Base-by-base conservation (phyloP, 768 basidiomycete species). In the Amanita polypyramis region DNA sequence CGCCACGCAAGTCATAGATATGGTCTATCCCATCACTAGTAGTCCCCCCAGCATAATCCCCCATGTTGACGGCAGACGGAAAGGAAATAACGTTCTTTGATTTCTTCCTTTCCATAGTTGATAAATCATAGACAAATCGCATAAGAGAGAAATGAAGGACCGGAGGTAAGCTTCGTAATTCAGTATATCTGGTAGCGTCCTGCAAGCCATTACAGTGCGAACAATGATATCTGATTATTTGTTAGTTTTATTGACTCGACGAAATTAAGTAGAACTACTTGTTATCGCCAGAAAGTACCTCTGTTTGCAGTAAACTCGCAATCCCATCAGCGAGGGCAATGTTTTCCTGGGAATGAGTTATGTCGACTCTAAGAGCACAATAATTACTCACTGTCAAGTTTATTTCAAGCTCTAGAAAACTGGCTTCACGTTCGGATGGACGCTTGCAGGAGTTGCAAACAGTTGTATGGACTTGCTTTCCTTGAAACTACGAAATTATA, bases 91-190 rank as follows among this genome's bases (percentile, higher is more conserved):
- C 65, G 51, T 88, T 75, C 61, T 92, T 92, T 45, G 82, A 84
- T 66, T 98, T 98, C 64, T 82, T 88, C 52, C 95, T 79, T 55
- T 85, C 80, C 73, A 84, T 77, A 0, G 82, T 79, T 19, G 77
- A 65, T 29, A 82, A 55, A 64, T 94, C 89, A 56, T 85, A 98
- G 23, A 89, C 80, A 63, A 98, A 98, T n/a, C 95, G 87, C 48
- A 95, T 75, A 44, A 97, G 65, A 17, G 92, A 92, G 56, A 98
- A 84, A 63, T 98, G 90, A 2, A 97, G 72, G 5, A 93, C 84
- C 0, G 90, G 89, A 1, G 95, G 95, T 4, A 96, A 73, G 45
- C 72, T 60, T 20, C 70, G 72, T 11, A 95, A 64, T 55, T 82
- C 74, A 1, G 81, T 82, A 54, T 82, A 81, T 6, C 95, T 80